A percentile compares a stretch with the other conserved stretches of the same genome.
Evolutionary conservation across 345 rosid species (phyloP).

Genomic region (Aethionema arabicum): DNA sequence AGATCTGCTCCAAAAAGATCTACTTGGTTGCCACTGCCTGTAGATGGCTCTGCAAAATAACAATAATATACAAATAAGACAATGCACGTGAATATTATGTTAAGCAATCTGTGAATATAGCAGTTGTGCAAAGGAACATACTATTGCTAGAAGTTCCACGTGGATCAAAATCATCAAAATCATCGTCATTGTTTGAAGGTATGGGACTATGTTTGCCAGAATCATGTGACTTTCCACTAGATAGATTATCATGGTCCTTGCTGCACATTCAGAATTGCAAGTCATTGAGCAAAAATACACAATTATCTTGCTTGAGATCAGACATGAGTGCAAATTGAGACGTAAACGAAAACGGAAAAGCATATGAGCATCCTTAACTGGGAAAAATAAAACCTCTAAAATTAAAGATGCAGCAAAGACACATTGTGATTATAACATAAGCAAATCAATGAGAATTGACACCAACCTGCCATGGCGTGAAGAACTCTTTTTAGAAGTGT

Average conservation of each 20-base stretch:
- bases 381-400: neutral
- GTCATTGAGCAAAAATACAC: constrained; percentile 19
- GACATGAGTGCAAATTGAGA: constrained; percentile 4
- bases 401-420: constrained; percentile 3
- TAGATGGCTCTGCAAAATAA: constrained; percentile 55
- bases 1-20: constrained; percentile 81
- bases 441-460: constrained; percentile 19
- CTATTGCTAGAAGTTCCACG: constrained; percentile 76
- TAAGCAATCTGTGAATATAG: constrained; percentile 16
- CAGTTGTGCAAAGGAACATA: constrained; percentile 41
- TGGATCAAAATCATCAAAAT: constrained; percentile 94
- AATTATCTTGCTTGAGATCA: neutral
- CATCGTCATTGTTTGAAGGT: constrained; percentile 59
- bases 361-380: constrained; percentile 7
- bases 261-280: constrained; percentile 46
- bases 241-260: constrained; percentile 52
- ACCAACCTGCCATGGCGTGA: constrained; percentile 55
- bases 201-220: constrained; percentile 43
- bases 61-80: constrained; percentile 20
- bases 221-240: constrained; percentile 45
- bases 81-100: neutral
- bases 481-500: constrained; percentile 44
- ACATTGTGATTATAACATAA: constrained; percentile 1
- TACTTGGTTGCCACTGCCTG: constrained; percentile 63
- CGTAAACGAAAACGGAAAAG: neutral